phyloP scores from a whole-genome alignment of 1,284 basidiomycete species.

The Agaricales sp. region DNA sequence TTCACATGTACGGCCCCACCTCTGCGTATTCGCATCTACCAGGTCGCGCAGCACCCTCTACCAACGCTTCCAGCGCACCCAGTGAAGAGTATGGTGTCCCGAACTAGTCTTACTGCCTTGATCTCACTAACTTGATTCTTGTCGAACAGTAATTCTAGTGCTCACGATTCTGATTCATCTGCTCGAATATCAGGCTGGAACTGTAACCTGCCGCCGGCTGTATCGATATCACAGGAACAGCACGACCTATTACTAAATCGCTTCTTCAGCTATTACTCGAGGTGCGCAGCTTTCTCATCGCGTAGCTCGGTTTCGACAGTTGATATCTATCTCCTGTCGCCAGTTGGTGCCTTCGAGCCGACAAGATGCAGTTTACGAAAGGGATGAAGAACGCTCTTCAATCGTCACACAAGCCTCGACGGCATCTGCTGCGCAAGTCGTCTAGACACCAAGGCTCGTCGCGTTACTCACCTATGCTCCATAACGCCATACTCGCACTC shows the following conservation, averaged over 20 bases:
- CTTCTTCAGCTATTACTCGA: neutral
- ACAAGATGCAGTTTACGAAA: neutral
- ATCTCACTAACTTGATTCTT: neutral
- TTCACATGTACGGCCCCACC: neutral
- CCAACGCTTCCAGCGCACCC: neutral
- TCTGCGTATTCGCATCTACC: neutral
- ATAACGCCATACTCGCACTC: slow-evolving; percentile 55
- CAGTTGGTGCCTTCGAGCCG: neutral
- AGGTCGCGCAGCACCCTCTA: neutral
- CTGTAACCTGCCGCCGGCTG: neutral
- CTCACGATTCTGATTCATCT: neutral
- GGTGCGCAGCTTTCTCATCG: neutral
- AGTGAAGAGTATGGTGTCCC: slow-evolving; percentile 1
- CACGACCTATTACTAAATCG: slow-evolving; percentile 1
- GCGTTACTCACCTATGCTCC: slow-evolving; percentile 63
- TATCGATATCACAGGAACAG: neutral
- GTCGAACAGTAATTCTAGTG: neutral
- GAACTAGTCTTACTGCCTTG: neutral
- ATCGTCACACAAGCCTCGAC: neutral
- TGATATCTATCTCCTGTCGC: neutral
- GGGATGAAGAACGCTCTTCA: slow-evolving; percentile 1
- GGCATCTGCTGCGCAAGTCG: neutral
- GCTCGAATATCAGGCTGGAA: neutral
- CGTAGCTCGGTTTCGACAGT: too few relatives aligned
- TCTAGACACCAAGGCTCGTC: slow-evolving; percentile 18